Conservation (phyloP, 225 moss, liverwort and hornwort species). For the Marchantia polymorpha region DNA sequence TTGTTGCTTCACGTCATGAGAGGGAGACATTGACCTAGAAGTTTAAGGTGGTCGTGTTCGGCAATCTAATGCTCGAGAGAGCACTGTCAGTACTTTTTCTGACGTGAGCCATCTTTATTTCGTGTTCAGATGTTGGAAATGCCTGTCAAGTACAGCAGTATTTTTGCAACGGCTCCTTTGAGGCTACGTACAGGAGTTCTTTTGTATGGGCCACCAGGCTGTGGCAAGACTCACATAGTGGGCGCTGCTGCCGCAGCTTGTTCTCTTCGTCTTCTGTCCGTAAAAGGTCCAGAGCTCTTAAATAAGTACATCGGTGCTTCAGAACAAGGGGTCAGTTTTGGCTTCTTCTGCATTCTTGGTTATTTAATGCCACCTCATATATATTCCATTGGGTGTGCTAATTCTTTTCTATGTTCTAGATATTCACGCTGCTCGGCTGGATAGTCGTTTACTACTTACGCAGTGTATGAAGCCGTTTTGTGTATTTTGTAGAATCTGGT, state of each 20-base stretch:
- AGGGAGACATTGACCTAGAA: no score
- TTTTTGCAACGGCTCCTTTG: slow-evolving; percentile 88
- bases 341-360: background rate
- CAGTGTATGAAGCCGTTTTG: background rate
- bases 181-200: slow-evolving; percentile 92
- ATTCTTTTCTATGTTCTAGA: background rate
- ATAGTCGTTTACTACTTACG: background rate
- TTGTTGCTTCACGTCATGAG: no score
- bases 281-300: slow-evolving; percentile 94
- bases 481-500: background rate
- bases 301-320: slow-evolving; percentile 99
- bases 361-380: background rate
- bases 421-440: background rate
- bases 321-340: slow-evolving; percentile 86
- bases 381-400: background rate
- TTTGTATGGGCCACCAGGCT: slow-evolving; percentile 95
- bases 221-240: slow-evolving; percentile 97
- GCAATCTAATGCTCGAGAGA: no score
- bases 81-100: background rate
- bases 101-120: background rate
- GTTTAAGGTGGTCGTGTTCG: no score
- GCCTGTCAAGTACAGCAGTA: slow-evolving; percentile 80
- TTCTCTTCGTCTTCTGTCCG: slow-evolving; percentile 90
- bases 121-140: slow-evolving; percentile 73
- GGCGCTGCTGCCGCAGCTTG: slow-evolving; percentile 95